Conservation (phyloP, 495 filamentous ascomycete genomes). For the Amniculicola lignicola region DNA sequence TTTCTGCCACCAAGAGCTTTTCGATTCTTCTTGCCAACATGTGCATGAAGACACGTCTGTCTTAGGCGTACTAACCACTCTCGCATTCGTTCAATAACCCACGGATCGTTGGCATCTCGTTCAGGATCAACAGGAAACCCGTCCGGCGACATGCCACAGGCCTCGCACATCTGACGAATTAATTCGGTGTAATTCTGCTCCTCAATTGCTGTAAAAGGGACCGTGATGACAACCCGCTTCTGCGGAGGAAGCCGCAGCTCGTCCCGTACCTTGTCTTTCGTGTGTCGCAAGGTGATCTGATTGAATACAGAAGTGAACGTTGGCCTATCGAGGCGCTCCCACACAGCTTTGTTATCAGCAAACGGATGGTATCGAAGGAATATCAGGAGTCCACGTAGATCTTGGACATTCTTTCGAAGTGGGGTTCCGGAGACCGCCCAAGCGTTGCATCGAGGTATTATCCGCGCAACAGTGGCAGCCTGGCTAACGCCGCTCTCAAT, state of each 20-base stretch:
- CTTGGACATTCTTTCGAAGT: constrained; percentile 70
- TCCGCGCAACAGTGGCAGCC: constrained; percentile 72
- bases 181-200: constrained; percentile 78
- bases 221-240: constrained; percentile 78
- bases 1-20: constrained; percentile 61
- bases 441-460: constrained; percentile 78
- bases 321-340: constrained; percentile 62
- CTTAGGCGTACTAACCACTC: constrained; percentile 68
- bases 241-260: constrained; percentile 74
- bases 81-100: constrained; percentile 63
- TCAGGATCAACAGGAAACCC: constrained; percentile 58
- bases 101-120: constrained; percentile 61
- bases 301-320: constrained; percentile 54
- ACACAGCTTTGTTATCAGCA: constrained; percentile 56
- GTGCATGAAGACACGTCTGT: constrained; percentile 82
- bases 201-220: constrained; percentile 84
- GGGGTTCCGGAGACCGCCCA: constrained; percentile 96
- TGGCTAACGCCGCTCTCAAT: constrained; percentile 82
- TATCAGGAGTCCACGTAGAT: constrained; percentile 64
- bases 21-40: constrained; percentile 66
- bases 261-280: constrained; percentile 70
- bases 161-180: constrained; percentile 67
- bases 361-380: constrained; percentile 82
- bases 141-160: constrained; percentile 59
- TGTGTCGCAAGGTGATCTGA: constrained; percentile 74